Evolutionary conservation across 331 rosid genomes (phyloP), one percentile per base, ranked within the genome.

Genomic region (Quercus tomentella): DNA sequence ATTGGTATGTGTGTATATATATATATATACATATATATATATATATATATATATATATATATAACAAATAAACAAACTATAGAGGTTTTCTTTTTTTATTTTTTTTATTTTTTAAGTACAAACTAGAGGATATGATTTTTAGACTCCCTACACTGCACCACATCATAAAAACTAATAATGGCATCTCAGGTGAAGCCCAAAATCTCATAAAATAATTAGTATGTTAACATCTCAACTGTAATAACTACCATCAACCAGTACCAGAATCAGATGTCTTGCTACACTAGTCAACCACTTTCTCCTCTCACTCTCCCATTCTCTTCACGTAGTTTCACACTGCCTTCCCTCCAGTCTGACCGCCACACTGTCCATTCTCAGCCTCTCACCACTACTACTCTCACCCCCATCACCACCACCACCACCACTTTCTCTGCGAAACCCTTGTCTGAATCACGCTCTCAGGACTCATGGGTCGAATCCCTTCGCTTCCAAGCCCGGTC

Each of bases 401-500:
- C 31, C 61, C 12, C 21, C 22, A 17, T 61, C 71, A 2, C 66
- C 80, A 1, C 76, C 58, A 15, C 78, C 31, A 37, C 54, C 7
- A 11, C 35, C 62, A 3, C 81, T 30, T 11, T 82, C 66, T 14
- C 70, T n/a, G 75, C 77, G 21, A 70, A 71, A 73, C 72, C 76
- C 41, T 30, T 35, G 23, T 31, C 86, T 54, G 77, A 83, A 14
- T 76, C 84, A 20, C 90, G 73, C 79, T 69, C 89, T 65, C 87
- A 84, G 60, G 73, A 82, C 67, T 22, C 83, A 87, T 93, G 97
- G 96, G 14, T 90, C 80, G 88, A 90, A 69, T 76, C 80, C 61
- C 89, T 93, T 54, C 97, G 94, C 56, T 73, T 79, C 60, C 92
- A 82, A 52, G 81, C 89, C 61, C 89, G 87, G 26, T 87, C 90